Percentiles rank a stretch among this genome's conserved stretches.
These are phyloP conservation scores for Aspergillus sp. DNA, from an alignment of 2,329 filamentous ascomycete species.

Conservation along the genomic window DNA sequence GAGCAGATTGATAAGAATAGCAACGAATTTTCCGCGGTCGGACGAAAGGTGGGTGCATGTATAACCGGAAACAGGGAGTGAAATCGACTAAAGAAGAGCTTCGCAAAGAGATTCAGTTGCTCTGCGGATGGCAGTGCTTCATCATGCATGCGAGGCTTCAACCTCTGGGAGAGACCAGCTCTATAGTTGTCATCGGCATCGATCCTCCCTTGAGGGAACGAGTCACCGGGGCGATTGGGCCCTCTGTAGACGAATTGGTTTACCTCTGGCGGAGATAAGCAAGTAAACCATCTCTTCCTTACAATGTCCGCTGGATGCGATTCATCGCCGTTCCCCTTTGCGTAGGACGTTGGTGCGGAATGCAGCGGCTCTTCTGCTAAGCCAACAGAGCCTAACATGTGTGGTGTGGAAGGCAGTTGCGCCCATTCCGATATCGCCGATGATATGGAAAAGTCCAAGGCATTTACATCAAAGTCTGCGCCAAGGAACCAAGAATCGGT, in stretches of 20 bases:
- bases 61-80: conserved; percentile 18
- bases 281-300: conserved; percentile 8
- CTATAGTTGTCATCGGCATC: conserved; percentile 21
- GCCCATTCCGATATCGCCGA: conserved; percentile 24
- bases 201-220: neutral
- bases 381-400: neutral
- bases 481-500: conserved; percentile 21
- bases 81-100: conserved; percentile 20
- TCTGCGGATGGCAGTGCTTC: conserved; percentile 20
- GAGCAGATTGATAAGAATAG: conserved; percentile 42
- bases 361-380: neutral
- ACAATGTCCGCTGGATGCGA: neutral
- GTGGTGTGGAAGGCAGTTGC: conserved; percentile 11
- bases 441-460: conserved; percentile 20
- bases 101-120: conserved; percentile 23
- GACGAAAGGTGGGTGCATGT: conserved; percentile 22
- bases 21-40: conserved; percentile 30
- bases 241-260: neutral
- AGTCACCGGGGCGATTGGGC: neutral
- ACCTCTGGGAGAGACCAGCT: conserved; percentile 20
- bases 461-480: conserved; percentile 20
- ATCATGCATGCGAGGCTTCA: conserved; percentile 20
- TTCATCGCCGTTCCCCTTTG: neutral
- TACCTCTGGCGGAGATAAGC: conserved; percentile 1
- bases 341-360: neutral